Evolutionary conservation across 2,329 filamentous ascomycete genomes (phyloP).

Genomic region (Talaromyces sp.): DNA sequence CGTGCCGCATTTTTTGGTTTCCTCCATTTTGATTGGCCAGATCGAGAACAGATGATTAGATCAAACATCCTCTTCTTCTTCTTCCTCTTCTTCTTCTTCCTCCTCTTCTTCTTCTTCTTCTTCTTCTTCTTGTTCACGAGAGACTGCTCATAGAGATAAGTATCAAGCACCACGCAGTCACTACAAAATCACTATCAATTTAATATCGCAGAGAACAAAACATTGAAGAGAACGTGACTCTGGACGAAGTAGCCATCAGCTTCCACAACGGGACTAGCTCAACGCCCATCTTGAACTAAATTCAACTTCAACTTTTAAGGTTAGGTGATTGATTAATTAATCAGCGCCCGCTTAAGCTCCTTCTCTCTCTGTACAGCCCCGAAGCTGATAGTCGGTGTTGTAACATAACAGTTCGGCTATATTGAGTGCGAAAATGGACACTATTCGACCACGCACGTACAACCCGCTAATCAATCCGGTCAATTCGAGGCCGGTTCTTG

Average conservation of each 20-base stretch:
- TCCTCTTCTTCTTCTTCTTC: no score
- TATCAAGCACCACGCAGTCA: not conserved
- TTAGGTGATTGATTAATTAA: not conserved
- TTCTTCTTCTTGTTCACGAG: not conserved
- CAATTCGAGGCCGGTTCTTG: conserved; percentile 49
- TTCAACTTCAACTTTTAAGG: not conserved
- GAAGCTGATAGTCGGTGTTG: not conserved
- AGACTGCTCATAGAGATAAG: not conserved
- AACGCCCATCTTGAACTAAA: not conserved
- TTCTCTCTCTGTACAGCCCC: no score
- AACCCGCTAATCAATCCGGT: conserved; percentile 53
- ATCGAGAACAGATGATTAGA: not conserved
- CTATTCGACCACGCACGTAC: conserved; percentile 33
- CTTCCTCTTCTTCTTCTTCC: not conserved
- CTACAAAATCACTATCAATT: not conserved
- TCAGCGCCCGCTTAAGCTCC: not conserved
- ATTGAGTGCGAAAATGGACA: not conserved
- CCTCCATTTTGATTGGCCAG: not conserved
- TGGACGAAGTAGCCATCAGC: not conserved
- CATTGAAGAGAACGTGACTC: not conserved
- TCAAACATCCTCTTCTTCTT: not conserved
- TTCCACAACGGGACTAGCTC: not conserved
- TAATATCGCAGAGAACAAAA: not conserved
- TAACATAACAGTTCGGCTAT: not conserved
- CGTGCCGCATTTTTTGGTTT: not conserved